These are phyloP conservation scores for Reutealis trisperma DNA, from an alignment of 345 rosid species.

Conservation along the genomic window DNA sequence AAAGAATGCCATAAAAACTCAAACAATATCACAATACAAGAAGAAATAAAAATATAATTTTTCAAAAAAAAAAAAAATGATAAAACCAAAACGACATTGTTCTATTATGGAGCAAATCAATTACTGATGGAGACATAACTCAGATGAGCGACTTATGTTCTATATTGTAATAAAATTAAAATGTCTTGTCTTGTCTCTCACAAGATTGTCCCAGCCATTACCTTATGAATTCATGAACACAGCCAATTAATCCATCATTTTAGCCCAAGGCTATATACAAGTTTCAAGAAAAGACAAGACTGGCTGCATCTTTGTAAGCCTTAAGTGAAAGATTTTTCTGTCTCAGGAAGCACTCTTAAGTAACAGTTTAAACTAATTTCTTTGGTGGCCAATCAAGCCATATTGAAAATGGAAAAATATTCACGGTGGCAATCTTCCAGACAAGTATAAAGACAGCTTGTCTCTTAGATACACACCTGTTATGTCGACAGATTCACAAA, in stretches of 20 bases:
- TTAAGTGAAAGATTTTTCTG: conserved; percentile 1
- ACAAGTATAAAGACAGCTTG: conserved; percentile 41
- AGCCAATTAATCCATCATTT: neutral
- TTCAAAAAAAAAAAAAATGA: too few relatives aligned
- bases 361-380: conserved; percentile 5
- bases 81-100: neutral
- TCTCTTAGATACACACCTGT: conserved; percentile 51
- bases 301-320: neutral
- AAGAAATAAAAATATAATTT: neutral
- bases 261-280: neutral
- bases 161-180: neutral
- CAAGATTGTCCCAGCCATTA: neutral
- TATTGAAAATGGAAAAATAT: conserved; percentile 3
- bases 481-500: conserved; percentile 37
- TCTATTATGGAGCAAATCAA: neutral
- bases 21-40: neutral
- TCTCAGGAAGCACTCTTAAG: neutral
- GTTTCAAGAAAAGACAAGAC: neutral
- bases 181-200: neutral
- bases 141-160: neutral
- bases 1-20: neutral
- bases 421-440: conserved; percentile 33
- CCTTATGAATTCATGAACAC: neutral
- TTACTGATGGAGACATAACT: neutral
- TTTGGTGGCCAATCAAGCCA: conserved; percentile 1